These are phyloP conservation scores for Umbilicus rupestris DNA, from an alignment of 164 flowering plant species.

Conservation along the genomic window DNA sequence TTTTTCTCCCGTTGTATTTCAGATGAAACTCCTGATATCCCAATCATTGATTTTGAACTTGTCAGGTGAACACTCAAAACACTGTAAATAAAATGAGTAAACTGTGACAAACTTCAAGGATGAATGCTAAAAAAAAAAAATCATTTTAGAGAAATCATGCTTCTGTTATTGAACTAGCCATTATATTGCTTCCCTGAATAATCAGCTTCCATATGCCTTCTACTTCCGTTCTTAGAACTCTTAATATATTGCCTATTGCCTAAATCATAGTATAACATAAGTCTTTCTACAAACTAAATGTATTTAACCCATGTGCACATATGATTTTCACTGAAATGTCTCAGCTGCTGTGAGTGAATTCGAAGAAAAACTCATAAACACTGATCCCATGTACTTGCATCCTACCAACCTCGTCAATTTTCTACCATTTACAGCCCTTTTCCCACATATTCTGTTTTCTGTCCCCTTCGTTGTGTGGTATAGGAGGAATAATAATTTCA, in stretches of 20 bases:
- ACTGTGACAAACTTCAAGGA: background rate
- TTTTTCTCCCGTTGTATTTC: slow-evolving; percentile 93
- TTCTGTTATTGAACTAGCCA: background rate
- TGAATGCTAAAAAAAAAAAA: background rate
- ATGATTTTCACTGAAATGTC: too few species aligned
- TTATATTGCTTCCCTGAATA: background rate
- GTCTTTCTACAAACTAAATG: background rate
- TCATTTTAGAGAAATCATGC: background rate
- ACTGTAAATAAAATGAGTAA: slow-evolving; percentile 34
- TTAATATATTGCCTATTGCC: background rate
- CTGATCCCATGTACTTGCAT: background rate
- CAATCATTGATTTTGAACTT: slow-evolving; percentile 90
- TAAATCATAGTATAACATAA: background rate
- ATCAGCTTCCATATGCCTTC: background rate
- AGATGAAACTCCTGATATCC: slow-evolving; percentile 76
- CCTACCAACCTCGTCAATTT: background rate
- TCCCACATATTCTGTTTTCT: background rate
- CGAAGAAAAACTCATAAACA: too few species aligned
- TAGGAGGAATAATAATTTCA: background rate
- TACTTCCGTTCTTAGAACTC: background rate
- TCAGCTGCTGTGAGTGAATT: too few species aligned
- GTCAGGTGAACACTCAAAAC: slow-evolving; percentile 91
- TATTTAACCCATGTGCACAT: background rate
- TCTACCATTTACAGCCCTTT: background rate
- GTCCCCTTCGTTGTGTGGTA: background rate